Base-by-base conservation (phyloP, 1,139 yeast genomes). In the Scheffersomyces segobiensis region DNA sequence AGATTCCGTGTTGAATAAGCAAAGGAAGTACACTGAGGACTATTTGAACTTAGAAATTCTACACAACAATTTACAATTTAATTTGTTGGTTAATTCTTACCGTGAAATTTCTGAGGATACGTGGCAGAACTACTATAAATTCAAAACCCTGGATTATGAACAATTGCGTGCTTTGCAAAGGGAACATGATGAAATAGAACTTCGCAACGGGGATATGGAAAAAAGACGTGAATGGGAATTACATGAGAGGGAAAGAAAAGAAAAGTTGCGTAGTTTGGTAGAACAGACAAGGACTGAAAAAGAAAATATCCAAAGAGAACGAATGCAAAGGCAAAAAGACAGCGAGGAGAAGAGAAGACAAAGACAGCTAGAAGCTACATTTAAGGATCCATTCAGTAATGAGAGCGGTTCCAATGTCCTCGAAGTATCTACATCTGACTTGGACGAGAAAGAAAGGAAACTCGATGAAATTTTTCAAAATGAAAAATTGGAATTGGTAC, bases 21-120 rank as follows among this genome's bases (percentile, higher is more conserved):
- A 79, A 61, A 67, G 76, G 48, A 65, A 65, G n/a, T 69, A 67
- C 56, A 71, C 74, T 0, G 81, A 77, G 58, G 84, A 80, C 62
- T 73, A 68, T 58, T 66, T 69, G 22, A 80, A 80, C 61, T 61
- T 80, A 58, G 84, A 80, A 64, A 77, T 80, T 78, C 66, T 80
- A 32, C 84, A 80, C 61, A 80, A 78, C 59, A 76, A 74, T 55
- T 70, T 77, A 46, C 82, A 79, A 60, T 80, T 77, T 63, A 80
- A 80, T 61, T 63, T 80, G 26, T 69, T 80, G 55, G 63, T 77
- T 17, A 80, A 80, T 62, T 71, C 82, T 6, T 80, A 79, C 63
- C 66, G 84, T 54, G 77, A 73, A 47, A 75, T 80, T 53, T 68
- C 82, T 0, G 70, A 67, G 17, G 79, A 78, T 39, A 79, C 82